These are phyloP conservation scores for Protomyces lactucae-debilis DNA, from an alignment of 1,139 yeast genomes.

Conservation along the genomic window DNA sequence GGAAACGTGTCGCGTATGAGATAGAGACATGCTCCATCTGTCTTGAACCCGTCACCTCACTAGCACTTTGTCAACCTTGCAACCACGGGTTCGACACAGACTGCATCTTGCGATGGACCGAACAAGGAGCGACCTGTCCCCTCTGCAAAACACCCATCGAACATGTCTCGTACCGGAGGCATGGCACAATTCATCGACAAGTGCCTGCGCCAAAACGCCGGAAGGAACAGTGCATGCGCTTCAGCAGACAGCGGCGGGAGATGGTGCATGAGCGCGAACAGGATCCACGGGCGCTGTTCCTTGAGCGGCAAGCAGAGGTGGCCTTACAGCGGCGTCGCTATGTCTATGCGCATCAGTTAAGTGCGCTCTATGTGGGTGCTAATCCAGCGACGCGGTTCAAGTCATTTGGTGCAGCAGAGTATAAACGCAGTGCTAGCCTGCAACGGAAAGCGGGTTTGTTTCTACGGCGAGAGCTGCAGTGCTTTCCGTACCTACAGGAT, in stretches of 20 bases:
- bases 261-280: neutral
- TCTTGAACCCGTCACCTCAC: constrained; percentile 2
- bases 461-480: constrained; percentile 13
- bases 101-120: constrained; percentile 21
- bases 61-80: constrained; percentile 16
- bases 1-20: neutral
- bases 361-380: constrained; percentile 15
- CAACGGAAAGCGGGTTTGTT: constrained; percentile 18
- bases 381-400: constrained; percentile 14
- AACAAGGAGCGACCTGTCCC: constrained; percentile 6
- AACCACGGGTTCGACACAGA: constrained; percentile 10
- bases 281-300: neutral
- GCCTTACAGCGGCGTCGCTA: constrained; percentile 12
- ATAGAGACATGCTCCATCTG: constrained; percentile 12
- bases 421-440: neutral
- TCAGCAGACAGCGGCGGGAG: neutral
- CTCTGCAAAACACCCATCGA: constrained; percentile 8
- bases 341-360: constrained; percentile 3
- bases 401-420: constrained; percentile 1
- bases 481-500: constrained; percentile 6
- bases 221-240: constrained; percentile 8
- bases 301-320: constrained; percentile 1
- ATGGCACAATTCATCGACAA: constrained; percentile 10
- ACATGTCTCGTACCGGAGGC: constrained; percentile 1
- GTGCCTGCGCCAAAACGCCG: neutral